Conservation (phyloP, 192 early-diverging fungal genomes). For the Backusella circina region DNA sequence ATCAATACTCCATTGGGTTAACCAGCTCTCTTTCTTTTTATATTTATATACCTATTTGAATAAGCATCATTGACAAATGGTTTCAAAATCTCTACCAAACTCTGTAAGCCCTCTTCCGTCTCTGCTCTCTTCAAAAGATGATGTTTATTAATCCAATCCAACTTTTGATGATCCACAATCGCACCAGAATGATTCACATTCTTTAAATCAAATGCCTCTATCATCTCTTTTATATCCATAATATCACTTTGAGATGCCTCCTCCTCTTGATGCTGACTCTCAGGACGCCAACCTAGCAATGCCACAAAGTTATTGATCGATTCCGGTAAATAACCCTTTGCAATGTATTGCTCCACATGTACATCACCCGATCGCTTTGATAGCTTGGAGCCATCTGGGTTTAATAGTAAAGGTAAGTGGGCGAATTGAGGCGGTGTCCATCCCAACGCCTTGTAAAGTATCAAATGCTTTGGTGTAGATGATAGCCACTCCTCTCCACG, state of each 20-base stretch:
- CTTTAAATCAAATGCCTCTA: conserved; percentile 54
- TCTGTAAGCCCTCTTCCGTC: conserved; percentile 36
- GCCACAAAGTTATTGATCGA: conserved; percentile 88
- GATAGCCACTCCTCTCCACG: conserved; percentile 96
- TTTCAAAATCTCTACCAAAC: conserved; percentile 37
- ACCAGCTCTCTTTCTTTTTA: not conserved
- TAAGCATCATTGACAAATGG: conserved; percentile 24
- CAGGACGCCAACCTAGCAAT: conserved; percentile 75
- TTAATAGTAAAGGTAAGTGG: conserved; percentile 87
- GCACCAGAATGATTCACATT: conserved; percentile 59
- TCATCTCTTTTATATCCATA: not conserved
- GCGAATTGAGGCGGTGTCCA: conserved; percentile 78
- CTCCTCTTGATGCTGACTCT: conserved; percentile 26
- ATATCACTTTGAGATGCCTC: conserved; percentile 50
- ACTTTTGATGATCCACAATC: conserved; percentile 62
- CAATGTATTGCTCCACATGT: conserved; percentile 66
- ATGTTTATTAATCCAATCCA: conserved; percentile 75
- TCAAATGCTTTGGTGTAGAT: conserved; percentile 88
- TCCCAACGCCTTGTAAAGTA: conserved; percentile 79
- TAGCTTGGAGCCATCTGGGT: conserved; percentile 77
- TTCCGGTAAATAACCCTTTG: conserved; percentile 79
- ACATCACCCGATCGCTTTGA: conserved; percentile 89
- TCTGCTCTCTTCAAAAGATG: conserved; percentile 50
- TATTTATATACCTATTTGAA: conserved; percentile 15
- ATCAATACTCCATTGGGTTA: too few species aligned